Evolutionary conservation across 179 eudicot genomes (phyloP), one percentile per base, ranked within the genome.

Genomic region (Silene vulgaris): DNA sequence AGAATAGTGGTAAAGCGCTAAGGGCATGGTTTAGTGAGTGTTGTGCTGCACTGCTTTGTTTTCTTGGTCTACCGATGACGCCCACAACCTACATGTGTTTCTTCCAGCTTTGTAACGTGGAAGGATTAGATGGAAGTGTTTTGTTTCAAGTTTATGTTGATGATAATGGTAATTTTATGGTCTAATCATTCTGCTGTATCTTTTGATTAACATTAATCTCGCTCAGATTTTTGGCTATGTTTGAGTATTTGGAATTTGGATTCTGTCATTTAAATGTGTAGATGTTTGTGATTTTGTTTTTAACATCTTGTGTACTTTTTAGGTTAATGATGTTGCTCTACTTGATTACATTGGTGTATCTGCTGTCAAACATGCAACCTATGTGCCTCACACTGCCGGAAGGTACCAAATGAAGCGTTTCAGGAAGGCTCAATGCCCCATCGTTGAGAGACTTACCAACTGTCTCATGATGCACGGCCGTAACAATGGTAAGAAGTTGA

Each of bases 391-490:
- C 85, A 87, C 92, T 7, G 84, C 92, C 79, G 90, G 90, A 1
- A 85, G 95, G 78, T 90, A 88, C 78, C 89, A 86, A 61, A 85
- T 66, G 20, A 88, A 81, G 83, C 84, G 89, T 0, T 90, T 90
- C 69, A 84, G 91, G 84, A 90, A 90, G 78, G 95, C 90, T 21
- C 89, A 86, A 50, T 90, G 95, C 83, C 91, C 95, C 5, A 85
- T 90, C 77, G 82, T 88, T 45, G 91, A 89, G 85, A 85, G 94
- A 78, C 76, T 89, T 54, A 88, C 91, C 70, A 89, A 89, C 81
- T 88, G 89, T 26, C 82, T 90, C 60, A 90, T 90, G 94, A 90
- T 90, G 91, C 91, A 90, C 8, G 94, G 91, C 8, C 80, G 91
- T 3, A 90, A 90, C 87, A 90, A 90, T 40, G 91, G 95, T 21